Base-by-base conservation (phyloP, 2,329 filamentous ascomycete species). In the Neonectria sp. region DNA sequence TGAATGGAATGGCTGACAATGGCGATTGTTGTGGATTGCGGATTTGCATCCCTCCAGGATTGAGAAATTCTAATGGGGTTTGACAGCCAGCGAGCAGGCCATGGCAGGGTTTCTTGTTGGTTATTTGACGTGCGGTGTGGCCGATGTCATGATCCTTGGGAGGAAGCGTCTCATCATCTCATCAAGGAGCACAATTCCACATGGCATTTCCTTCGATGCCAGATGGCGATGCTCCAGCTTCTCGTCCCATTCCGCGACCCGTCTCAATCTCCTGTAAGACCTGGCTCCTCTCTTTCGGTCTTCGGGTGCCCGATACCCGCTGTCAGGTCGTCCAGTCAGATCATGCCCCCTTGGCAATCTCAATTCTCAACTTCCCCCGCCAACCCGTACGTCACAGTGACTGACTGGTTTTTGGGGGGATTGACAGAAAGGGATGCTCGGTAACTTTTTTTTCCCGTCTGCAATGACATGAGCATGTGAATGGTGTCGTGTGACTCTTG, bases 281-380 rank as follows among this genome's bases (percentile, higher is more conserved):
- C 31, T 17, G 37, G n/a, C 21, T 45, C 45, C 33, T 37, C 15
- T 27, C 31, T n/a, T 12, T n/a, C 33, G 37, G 13, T 17, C 48
- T 21, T 24, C 55, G 24, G 33, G 24, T 51, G 21, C 21, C 51
- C 55, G 52, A 60, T 55, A 57, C 31, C 46, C 60, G 55, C 29
- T 31, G 31, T 43, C 48, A 45, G 37, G 21, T 40, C 37, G 37
- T 40, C 37, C 2, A 24, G 60, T 63, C 60, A 65, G 63, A 65
- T 65, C 63, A 65, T 65, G 49, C 4, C 57, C 56, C 57, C 63
- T 55, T 59, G 62, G n/a, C 37, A 59, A 59, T 59, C 33, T 55
- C 43, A 21, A 49, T 15, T 59, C 33, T 55, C 43, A 21, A 49
- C 17, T n/a, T 31, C 29, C 49, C n/a, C 43, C 17, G 45, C 33